Evolutionary conservation across 2,329 filamentous ascomycete genomes (phyloP).

Genomic region (Corinectria fuckeliana): DNA sequence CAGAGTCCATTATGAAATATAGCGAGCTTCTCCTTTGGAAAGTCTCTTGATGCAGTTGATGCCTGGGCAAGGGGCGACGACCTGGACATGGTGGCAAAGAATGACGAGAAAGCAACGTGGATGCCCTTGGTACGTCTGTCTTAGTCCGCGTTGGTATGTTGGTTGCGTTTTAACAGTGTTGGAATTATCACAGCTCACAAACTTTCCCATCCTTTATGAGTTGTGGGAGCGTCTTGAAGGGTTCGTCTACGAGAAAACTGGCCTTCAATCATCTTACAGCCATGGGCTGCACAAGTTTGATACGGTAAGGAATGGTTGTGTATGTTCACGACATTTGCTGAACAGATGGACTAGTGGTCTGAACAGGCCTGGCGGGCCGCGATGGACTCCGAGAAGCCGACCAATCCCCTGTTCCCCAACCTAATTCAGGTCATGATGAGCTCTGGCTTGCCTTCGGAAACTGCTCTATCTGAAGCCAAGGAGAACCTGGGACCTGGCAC

Average conservation of each 20-base stretch:
- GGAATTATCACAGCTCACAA: constrained; percentile 6
- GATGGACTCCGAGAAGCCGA: not conserved
- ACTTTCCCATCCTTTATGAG: constrained; percentile 15
- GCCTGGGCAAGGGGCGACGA: constrained; percentile 32
- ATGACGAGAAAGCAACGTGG: constrained; percentile 39
- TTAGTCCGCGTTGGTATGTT: not conserved
- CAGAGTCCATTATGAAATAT: not conserved
- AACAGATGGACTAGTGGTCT: constrained; percentile 8
- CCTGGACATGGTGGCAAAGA: constrained; percentile 35
- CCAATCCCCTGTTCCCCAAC: constrained; percentile 9
- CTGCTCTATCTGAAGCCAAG: constrained; percentile 39
- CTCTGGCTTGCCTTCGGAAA: constrained; percentile 30
- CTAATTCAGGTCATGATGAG: constrained; percentile 30
- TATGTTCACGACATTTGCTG: not conserved
- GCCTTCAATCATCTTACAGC: constrained; percentile 6
- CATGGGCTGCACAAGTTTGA: constrained; percentile 16
- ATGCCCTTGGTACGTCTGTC: constrained; percentile 36
- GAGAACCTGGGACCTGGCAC: constrained; percentile 42
- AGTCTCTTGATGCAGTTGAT: constrained; percentile 29
- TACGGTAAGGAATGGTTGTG: not conserved
- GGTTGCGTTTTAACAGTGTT: not conserved
- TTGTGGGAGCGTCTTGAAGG: constrained; percentile 14
- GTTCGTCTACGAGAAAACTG: not conserved
- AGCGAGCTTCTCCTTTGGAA: constrained; percentile 39
- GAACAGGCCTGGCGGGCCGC: not conserved